Conservation (phyloP, 2,329 filamentous ascomycete species). For the Dactylonectria macrodidyma region DNA sequence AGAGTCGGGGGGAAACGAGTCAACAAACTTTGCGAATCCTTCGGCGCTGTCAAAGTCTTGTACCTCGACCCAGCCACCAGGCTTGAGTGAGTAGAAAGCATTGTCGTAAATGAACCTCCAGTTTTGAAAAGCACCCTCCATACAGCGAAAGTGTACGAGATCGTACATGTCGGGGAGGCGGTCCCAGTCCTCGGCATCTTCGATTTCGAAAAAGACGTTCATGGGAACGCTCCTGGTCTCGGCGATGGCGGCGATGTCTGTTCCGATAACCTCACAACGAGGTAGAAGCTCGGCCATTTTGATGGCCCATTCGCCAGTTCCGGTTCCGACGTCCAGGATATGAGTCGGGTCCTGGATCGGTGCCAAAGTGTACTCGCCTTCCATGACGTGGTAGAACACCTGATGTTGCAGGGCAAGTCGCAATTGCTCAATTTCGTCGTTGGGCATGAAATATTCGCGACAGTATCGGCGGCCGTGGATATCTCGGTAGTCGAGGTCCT, state of each 20-base stretch:
- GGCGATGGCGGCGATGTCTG: constrained; percentile 70
- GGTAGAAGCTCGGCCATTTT: constrained; percentile 69
- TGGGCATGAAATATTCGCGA: constrained; percentile 75
- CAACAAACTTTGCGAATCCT: constrained; percentile 50
- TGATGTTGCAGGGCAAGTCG: constrained; percentile 75
- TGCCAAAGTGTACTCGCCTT: constrained; percentile 61
- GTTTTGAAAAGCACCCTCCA: constrained; percentile 70
- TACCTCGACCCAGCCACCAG: constrained; percentile 71
- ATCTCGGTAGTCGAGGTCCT: constrained; percentile 69
- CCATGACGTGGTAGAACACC: constrained; percentile 69
- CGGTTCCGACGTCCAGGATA: constrained; percentile 72
- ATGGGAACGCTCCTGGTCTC: constrained; percentile 70
- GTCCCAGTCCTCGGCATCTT: constrained; percentile 74
- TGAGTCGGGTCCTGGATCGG: constrained; percentile 56
- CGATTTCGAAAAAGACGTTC: constrained; percentile 73
- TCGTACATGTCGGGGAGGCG: constrained; percentile 67
- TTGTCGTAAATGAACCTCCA: constrained; percentile 70
- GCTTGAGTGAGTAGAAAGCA: constrained; percentile 67
- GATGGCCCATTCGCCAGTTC: constrained; percentile 67
- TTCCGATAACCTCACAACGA: constrained; percentile 70
- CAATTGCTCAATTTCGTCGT: constrained; percentile 76
- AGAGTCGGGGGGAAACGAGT: constrained; percentile 60
- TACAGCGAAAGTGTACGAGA: constrained; percentile 69
- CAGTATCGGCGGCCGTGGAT: constrained; percentile 77
- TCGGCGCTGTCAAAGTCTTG: constrained; percentile 67